A percentile compares a stretch with the other conserved stretches of the same genome.
These are phyloP conservation scores for Geranium rotundifolium DNA, from an alignment of 345 rosid species.

Conservation along the genomic window DNA sequence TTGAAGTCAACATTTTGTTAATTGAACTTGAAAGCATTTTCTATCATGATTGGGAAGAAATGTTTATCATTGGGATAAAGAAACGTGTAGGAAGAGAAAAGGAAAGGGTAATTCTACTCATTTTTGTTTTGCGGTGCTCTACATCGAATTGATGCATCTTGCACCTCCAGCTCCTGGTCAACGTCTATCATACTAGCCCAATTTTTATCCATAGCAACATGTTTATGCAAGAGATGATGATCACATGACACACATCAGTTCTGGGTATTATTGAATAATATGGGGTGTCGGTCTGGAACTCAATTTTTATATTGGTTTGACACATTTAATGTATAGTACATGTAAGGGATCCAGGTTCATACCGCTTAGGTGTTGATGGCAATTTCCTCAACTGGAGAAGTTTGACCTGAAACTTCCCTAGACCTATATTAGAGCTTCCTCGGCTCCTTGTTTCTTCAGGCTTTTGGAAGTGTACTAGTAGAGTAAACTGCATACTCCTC, in stretches of 20 bases:
- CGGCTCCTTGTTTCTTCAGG: neutral
- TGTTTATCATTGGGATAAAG: no score
- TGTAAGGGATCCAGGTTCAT: constrained; percentile 7
- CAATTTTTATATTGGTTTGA: neutral
- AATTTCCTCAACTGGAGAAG: neutral
- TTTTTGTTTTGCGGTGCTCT: no score
- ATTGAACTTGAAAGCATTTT: no score
- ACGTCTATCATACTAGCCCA: no score
- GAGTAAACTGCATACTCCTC: neutral
- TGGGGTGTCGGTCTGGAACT: no score
- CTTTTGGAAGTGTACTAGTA: neutral
- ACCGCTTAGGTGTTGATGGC: neutral
- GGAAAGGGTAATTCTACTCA: no score
- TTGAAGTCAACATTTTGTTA: no score
- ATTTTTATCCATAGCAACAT: neutral
- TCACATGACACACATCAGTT: neutral
- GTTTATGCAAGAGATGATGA: neutral
- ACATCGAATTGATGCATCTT: no score
- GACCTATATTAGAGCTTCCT: neutral
- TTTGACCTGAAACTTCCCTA: constrained; percentile 4
- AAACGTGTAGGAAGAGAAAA: no score
- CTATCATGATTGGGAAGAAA: no score
- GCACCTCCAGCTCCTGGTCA: no score
- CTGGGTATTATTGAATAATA: neutral
- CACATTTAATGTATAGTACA: neutral